A percentile compares a stretch with the other conserved stretches of the same genome.
Evolutionary conservation across 371 early-diverging fungal genomes (phyloP).

Genomic region (Choanephora cucurbitarum): DNA sequence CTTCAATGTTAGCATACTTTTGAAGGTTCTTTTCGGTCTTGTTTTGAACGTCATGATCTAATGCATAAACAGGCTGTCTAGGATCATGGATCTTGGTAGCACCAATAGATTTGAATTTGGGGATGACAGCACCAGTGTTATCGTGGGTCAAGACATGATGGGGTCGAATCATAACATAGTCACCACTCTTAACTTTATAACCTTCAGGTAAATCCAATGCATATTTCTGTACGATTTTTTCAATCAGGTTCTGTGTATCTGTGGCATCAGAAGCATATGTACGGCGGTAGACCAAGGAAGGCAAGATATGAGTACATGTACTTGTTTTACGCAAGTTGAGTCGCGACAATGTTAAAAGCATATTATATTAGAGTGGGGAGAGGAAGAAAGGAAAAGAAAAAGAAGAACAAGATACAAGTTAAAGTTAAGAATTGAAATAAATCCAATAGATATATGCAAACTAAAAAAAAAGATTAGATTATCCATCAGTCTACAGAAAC

Average conservation of each 20-base stretch:
- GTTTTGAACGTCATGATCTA: slow-evolving; percentile 98
- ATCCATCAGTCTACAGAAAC: slow-evolving; percentile 11
- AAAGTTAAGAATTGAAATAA: neutral
- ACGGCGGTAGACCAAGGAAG: slow-evolving; percentile 16
- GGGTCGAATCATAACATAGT: slow-evolving; percentile 91
- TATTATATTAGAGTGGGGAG: slow-evolving; percentile 12
- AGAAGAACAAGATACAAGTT: neutral
- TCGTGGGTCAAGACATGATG: slow-evolving; percentile 95
- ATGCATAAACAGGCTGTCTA: slow-evolving; percentile 89
- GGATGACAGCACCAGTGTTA: slow-evolving; percentile 93
- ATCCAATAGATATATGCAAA: neutral
- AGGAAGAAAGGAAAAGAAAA: neutral
- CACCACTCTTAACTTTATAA: slow-evolving; percentile 79
- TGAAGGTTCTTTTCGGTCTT: slow-evolving; percentile 80
- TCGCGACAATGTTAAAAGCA: slow-evolving; percentile 23
- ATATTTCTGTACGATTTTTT: slow-evolving; percentile 91
- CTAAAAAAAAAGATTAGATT: slow-evolving; percentile 13
- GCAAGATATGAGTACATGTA: slow-evolving; percentile 1
- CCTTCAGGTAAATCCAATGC: slow-evolving; percentile 72
- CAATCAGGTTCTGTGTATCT: slow-evolving; percentile 81
- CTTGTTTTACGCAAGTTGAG: slow-evolving; percentile 11
- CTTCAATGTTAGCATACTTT: slow-evolving; percentile 86
- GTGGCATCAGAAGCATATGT: slow-evolving; percentile 31
- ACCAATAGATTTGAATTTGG: slow-evolving; percentile 91
- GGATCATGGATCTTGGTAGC: slow-evolving; percentile 78